phyloP scores from a whole-genome alignment of 1,284 basidiomycete genomes.

The Austroboletus niveus region DNA sequence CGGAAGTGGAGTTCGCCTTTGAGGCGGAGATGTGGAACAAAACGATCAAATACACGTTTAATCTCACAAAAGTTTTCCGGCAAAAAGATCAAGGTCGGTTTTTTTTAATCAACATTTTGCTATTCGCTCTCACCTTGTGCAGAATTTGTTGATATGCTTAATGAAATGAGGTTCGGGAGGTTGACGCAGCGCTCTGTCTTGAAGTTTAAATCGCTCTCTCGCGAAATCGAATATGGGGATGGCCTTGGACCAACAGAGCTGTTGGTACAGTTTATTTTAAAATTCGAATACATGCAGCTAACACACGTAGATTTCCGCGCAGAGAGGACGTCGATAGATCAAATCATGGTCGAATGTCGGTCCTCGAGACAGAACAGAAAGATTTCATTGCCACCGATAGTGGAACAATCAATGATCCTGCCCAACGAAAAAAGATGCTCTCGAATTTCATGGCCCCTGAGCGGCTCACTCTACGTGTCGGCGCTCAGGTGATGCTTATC shows the following conservation, averaged over 20 bases:
- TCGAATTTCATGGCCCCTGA: conserved; percentile 73
- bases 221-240: conserved; percentile 62
- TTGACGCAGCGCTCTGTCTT: conserved; percentile 55
- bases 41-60: conserved; percentile 55
- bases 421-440: conserved; percentile 63
- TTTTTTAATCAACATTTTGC: conserved; percentile 1
- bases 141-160: conserved; percentile 89
- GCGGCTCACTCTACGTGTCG: conserved; percentile 53
- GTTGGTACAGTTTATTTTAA: conserved; percentile 35
- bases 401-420: conserved; percentile 49
- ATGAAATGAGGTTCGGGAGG: conserved; percentile 87
- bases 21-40: conserved; percentile 75
- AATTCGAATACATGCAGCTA: conserved; percentile 1
- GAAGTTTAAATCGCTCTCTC: conserved; percentile 60
- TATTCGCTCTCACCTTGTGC: conserved; percentile 4
- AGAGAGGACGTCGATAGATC: conserved; percentile 84
- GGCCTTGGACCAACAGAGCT: conserved; percentile 81
- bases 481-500: conserved; percentile 59
- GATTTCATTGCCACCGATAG: conserved; percentile 51
- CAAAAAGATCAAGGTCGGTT: conserved; percentile 60
- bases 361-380: conserved; percentile 43
- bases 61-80: conserved; percentile 65
- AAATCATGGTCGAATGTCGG: conserved; percentile 63
- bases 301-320: conserved; percentile 65
- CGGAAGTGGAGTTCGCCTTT: conserved; percentile 70